Percentiles rank a stretch among this genome's conserved stretches.
phyloP scores from a whole-genome alignment of 1,284 basidiomycete species.

The Violaceomyces palustris region DNA sequence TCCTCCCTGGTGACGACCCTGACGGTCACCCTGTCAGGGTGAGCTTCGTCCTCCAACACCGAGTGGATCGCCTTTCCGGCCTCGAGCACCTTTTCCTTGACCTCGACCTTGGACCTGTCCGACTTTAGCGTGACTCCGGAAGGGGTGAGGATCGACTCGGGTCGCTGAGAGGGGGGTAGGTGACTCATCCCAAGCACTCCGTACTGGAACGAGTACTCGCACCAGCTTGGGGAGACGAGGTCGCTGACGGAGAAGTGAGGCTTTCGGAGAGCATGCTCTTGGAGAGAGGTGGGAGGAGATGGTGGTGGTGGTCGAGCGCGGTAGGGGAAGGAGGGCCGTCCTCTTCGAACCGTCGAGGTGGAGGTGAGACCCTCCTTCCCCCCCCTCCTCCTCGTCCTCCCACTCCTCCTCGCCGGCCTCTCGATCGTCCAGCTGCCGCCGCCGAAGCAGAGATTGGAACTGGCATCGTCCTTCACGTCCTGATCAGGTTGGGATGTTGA shows the following conservation, averaged over 20 bases:
- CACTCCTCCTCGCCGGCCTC: no score
- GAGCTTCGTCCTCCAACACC: constrained; percentile 69
- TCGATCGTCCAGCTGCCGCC: no score
- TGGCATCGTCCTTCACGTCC: no score
- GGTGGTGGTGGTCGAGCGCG: no score
- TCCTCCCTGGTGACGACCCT: constrained; percentile 62
- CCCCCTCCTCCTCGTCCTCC: no score
- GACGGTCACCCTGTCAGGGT: constrained; percentile 59
- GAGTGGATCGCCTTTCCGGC: constrained; percentile 64
- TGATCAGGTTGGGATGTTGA: no score
- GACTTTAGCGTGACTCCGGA: constrained; percentile 22
- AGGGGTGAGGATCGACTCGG: constrained; percentile 32
- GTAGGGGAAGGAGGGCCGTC: no score
- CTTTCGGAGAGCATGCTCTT: constrained; percentile 24
- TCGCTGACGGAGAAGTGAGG: constrained; percentile 42
- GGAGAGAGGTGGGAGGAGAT: no score
- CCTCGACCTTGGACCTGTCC: constrained; percentile 7
- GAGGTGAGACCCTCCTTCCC: no score
- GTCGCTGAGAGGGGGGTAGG: constrained; percentile 31
- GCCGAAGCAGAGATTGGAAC: no score
- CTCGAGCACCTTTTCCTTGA: constrained; percentile 23
- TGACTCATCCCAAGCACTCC: constrained; percentile 31
- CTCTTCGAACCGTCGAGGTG: no score
- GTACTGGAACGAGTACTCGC: constrained; percentile 45
- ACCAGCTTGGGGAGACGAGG: constrained; percentile 44